These are phyloP conservation scores for Monascus purpureus DNA, from an alignment of 495 filamentous ascomycete species.

Conservation along the genomic window DNA sequence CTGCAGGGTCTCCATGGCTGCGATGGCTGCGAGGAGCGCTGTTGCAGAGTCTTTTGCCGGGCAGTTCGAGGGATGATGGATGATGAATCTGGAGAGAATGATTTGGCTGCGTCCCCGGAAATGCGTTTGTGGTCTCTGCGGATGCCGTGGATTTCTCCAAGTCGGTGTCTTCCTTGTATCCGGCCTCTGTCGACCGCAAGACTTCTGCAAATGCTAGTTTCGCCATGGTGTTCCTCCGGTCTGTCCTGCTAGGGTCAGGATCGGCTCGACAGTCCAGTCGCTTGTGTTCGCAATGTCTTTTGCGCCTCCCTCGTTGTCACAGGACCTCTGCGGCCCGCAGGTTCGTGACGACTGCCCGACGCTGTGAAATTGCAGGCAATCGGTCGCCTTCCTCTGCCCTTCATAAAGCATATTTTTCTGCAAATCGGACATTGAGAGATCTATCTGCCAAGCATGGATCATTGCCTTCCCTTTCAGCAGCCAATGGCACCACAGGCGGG, in stretches of 20 bases:
- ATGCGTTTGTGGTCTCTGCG: constrained; percentile 23
- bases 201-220: constrained; percentile 6
- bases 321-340: constrained; percentile 12
- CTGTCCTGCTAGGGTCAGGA: constrained; percentile 22
- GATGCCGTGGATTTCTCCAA: constrained; percentile 12
- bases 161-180: background rate
- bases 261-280: constrained; percentile 16
- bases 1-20: constrained; percentile 28
- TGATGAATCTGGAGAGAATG: too few relatives aligned
- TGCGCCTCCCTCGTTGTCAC: constrained; percentile 6
- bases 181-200: background rate
- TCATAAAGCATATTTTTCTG: constrained; percentile 30
- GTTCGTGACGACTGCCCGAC: constrained; percentile 21
- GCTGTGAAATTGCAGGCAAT: constrained; percentile 15
- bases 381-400: constrained; percentile 14
- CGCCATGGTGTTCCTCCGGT: constrained; percentile 31
- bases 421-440: constrained; percentile 14
- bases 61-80: background rate
- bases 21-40: background rate
- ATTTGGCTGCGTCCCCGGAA: too few relatives aligned
- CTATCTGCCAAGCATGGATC: constrained; percentile 11
- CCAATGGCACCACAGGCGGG: constrained; percentile 5
- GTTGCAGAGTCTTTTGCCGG: background rate
- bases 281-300: constrained; percentile 22
- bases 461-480: constrained; percentile 15